Evolutionary conservation across 129 eudicot species (phyloP).

Genomic region (Centrapalus pauciflorus): DNA sequence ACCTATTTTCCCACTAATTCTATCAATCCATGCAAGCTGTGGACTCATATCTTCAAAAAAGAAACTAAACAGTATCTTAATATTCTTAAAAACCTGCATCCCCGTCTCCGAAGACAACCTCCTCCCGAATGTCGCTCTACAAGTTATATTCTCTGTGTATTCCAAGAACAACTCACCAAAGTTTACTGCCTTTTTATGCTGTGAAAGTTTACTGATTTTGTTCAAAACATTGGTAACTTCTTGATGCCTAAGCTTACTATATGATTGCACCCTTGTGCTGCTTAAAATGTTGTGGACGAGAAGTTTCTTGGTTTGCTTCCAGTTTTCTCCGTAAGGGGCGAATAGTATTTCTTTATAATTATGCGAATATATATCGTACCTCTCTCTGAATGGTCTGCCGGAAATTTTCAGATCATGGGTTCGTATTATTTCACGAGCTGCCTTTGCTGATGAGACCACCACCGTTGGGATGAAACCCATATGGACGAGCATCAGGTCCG

Average conservation of each 20-base stretch:
- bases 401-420: too few species aligned
- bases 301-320: too few species aligned
- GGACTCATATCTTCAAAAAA: constrained; percentile 31
- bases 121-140: constrained; percentile 49
- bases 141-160: constrained; percentile 31
- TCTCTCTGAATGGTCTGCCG: too few species aligned
- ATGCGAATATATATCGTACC: too few species aligned
- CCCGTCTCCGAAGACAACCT: constrained; percentile 28
- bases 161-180: constrained; percentile 30
- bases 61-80: constrained; percentile 23
- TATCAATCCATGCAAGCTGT: constrained; percentile 26
- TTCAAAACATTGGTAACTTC: constrained; percentile 32
- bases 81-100: constrained; percentile 20
- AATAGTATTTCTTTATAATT: too few species aligned
- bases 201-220: constrained; percentile 10
- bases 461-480: too few species aligned
- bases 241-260: constrained; percentile 21
- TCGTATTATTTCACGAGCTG: too few species aligned
- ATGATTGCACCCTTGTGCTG: constrained; percentile 2
- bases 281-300: too few species aligned
- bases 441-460: too few species aligned
- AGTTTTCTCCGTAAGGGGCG: too few species aligned
- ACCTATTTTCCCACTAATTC: constrained; percentile 13
- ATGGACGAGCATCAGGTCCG: too few species aligned
- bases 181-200: constrained; percentile 2